Conservation (phyloP, 2,329 filamentous ascomycete species). For the Sporothrix mexicana region DNA sequence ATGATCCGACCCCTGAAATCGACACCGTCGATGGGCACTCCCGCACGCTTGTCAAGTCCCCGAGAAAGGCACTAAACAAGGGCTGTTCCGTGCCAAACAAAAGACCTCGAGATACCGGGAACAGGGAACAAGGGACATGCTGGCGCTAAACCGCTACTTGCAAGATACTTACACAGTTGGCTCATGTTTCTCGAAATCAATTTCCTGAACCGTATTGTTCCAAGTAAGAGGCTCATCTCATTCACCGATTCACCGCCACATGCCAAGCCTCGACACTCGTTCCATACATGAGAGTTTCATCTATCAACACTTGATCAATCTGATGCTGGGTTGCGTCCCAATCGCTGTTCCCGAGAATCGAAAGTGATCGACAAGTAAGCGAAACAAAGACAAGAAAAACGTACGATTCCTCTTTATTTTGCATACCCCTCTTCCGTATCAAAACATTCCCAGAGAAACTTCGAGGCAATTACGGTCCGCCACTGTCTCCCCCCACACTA, state of each 20-base stretch:
- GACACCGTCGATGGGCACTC: constrained; percentile 9
- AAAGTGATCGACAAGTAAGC: not conserved
- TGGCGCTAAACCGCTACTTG: not conserved
- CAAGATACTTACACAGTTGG: too few species aligned
- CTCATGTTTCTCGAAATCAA: too few species aligned
- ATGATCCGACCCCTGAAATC: not conserved
- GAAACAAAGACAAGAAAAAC: not conserved
- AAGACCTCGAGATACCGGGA: not conserved
- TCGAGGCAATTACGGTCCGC: not conserved
- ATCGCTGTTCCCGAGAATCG: not conserved
- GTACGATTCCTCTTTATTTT: not conserved
- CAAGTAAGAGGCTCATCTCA: too few species aligned
- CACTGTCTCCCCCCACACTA: not conserved
- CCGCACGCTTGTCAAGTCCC: not conserved
- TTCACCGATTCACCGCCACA: not conserved
- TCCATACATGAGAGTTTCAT: too few species aligned
- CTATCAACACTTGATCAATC: not conserved
- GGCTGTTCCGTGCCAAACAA: not conserved
- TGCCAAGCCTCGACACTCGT: not conserved
- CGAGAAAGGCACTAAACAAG: not conserved
- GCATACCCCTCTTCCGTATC: not conserved
- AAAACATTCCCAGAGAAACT: not conserved
- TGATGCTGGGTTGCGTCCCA: not conserved
- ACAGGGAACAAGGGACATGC: not conserved
- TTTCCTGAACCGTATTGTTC: too few species aligned